Percentiles rank a stretch among this genome's conserved stretches.
These are phyloP conservation scores for Umbelopsis sp. DNA, from an alignment of 192 early-diverging fungal species.

Conservation along the genomic window DNA sequence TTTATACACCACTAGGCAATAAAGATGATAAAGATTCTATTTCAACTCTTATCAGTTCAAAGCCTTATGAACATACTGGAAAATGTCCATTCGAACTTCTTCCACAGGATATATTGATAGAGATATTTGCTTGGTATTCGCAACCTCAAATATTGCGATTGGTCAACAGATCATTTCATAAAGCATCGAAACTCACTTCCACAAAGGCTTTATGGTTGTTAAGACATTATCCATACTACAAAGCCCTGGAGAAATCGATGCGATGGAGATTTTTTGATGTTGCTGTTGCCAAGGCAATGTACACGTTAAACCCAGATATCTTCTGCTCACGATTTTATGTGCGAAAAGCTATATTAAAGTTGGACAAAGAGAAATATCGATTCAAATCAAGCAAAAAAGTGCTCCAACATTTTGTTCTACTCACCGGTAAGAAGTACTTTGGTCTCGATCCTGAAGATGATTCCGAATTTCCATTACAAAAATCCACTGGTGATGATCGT, in stretches of 20 bases:
- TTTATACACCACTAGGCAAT: background rate
- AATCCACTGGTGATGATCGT: slow-evolving; percentile 4
- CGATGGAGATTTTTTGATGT: slow-evolving; percentile 9
- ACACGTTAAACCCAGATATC: background rate
- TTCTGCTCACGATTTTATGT: slow-evolving; percentile 13
- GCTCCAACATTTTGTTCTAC: slow-evolving; percentile 12
- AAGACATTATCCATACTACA: slow-evolving; percentile 11
- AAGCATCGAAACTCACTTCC: background rate
- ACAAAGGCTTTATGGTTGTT: slow-evolving; percentile 9
- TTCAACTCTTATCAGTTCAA: no score
- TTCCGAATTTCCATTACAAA: slow-evolving; percentile 7
- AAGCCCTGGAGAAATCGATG: slow-evolving; percentile 5
- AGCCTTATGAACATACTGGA: background rate
- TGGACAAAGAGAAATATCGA: slow-evolving; percentile 12
- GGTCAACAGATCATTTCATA: background rate
- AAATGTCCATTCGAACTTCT: background rate
- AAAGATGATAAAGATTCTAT: background rate
- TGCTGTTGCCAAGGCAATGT: slow-evolving; percentile 5
- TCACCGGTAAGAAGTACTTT: slow-evolving; percentile 11
- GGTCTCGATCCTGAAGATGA: slow-evolving; percentile 14
- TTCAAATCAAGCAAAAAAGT: slow-evolving; percentile 18
- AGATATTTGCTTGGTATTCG: slow-evolving; percentile 1
- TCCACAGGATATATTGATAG: slow-evolving; percentile 12
- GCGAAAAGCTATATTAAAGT: slow-evolving; percentile 7
- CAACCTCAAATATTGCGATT: background rate